A percentile compares a stretch with the other conserved stretches of the same genome.
Conservation (phyloP, 2,329 filamentous ascomycete species). For the Lasiodiplodia hormozganensis region DNA sequence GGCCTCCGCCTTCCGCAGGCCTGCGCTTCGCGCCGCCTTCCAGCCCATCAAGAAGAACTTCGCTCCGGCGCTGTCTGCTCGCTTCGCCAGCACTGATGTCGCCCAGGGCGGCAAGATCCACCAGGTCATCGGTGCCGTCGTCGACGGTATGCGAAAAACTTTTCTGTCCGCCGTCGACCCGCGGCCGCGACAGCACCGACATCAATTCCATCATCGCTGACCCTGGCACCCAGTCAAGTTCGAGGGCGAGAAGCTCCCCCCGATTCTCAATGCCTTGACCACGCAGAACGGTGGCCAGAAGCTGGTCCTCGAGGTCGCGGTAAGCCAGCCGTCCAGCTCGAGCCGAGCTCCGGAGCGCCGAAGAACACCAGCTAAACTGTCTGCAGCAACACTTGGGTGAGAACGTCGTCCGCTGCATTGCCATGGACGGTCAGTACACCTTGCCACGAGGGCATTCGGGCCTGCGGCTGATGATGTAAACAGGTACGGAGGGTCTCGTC, state of each 20-base stretch:
- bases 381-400: conserved; percentile 97
- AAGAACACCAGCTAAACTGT: conserved; percentile 37
- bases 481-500: conserved; percentile 99
- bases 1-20: conserved; percentile 65
- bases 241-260: conserved; percentile 87
- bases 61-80: conserved; percentile 64
- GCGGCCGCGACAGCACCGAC: conserved; percentile 27
- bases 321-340: conserved; percentile 56
- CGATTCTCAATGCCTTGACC: conserved; percentile 96
- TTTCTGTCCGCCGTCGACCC: conserved; percentile 36
- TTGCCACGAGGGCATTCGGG: conserved; percentile 6
- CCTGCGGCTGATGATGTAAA: conserved; percentile 33
- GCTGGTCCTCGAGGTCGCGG: conserved; percentile 94
- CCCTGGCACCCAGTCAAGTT: conserved; percentile 81
- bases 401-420: conserved; percentile 99
- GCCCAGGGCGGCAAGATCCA: conserved; percentile 68
- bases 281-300: conserved; percentile 92
- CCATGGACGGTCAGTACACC: conserved; percentile 90
- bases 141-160: conserved; percentile 77
- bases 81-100: conserved; percentile 67
- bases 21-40: conserved; percentile 58
- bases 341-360: conserved; percentile 29
- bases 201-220: conserved; percentile 41
- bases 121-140: conserved; percentile 97
- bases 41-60: conserved; percentile 64